Evolutionary conservation across 2,329 filamentous ascomycete genomes (phyloP), one percentile per base, ranked within the genome.

Genomic region (Juglanconis sp.): DNA sequence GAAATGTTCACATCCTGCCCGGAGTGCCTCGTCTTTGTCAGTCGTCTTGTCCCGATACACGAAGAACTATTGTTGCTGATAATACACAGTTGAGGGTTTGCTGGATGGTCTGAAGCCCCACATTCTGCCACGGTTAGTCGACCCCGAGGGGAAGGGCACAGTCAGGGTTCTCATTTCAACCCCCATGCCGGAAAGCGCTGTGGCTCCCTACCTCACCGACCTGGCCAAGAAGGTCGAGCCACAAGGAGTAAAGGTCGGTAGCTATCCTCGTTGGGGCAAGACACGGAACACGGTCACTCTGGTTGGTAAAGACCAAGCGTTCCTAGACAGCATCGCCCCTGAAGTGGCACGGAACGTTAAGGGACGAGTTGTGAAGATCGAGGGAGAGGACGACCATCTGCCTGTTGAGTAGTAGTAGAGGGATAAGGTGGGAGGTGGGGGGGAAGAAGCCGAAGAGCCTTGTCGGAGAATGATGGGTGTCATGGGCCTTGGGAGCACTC

Each of bases 181-280:
- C 34, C 93, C 94, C 34, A 73, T 96, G 74, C 80, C 90, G 0
- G 95, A 99, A 80, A 97, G 92, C 73, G 84, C 83, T 17, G 87
- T 97, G 36, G 94, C 95, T 11, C 84, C 81, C 17, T 97, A 91
- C 71, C 79, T 99, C 69, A 94, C 92, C 1, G 83, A 91, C 65
- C 77, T 98, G 64, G 91, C 93, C 4, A 82, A 79, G 34, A 85
- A 85, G 72, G 89, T 93, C 30, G 88, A 87, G 71, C 78, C 86
- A 1, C 86, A 84, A 69, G 92, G 92, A 3, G 83, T 98, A 69
- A 98, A 98, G 77, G 92, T 98, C 15, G 95, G 95, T 51, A 96
- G 91, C 74, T 98, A 99, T 75, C 95, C 95, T 40, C 81, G 92
- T 58, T 97, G 93, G 92, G 91, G 90, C 5, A 94, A 91, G 80